Conservation (phyloP, 768 basidiomycete species). For the Lactifluus volemus region DNA sequence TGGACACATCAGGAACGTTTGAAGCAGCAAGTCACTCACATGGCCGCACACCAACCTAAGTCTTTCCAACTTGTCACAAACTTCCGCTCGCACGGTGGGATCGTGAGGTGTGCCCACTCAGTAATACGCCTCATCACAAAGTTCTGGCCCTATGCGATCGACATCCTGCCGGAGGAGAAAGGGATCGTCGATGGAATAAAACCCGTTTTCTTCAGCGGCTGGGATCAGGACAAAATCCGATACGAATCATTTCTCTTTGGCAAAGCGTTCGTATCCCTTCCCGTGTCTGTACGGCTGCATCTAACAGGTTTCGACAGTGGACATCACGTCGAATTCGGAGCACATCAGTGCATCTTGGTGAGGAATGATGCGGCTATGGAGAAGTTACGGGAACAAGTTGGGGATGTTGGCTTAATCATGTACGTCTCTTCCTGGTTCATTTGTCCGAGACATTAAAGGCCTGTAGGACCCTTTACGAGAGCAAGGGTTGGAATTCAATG, state of each 20-base stretch:
- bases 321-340: slow-evolving; percentile 24
- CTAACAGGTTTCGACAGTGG: slow-evolving; percentile 2
- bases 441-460: not conserved
- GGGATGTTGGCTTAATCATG: slow-evolving; percentile 23
- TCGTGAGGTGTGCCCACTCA: slow-evolving; percentile 28
- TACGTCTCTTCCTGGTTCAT: not conserved
- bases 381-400: slow-evolving; percentile 22
- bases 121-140: slow-evolving; percentile 25
- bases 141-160: slow-evolving; percentile 29
- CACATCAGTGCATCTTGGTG: slow-evolving; percentile 29
- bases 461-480: slow-evolving; percentile 43
- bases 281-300: not conserved
- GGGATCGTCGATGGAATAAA: slow-evolving; percentile 26
- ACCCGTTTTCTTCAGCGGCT: slow-evolving; percentile 26
- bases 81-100: slow-evolving; percentile 31
- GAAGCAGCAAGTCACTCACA: not conserved
- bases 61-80: slow-evolving; percentile 28
- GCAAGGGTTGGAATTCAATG: slow-evolving; percentile 63
- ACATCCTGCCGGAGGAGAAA: slow-evolving; percentile 24
- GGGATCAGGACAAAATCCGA: slow-evolving; percentile 23
- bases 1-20: not conserved
- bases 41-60: slow-evolving; percentile 11
- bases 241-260: slow-evolving; percentile 31
- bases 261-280: slow-evolving; percentile 20
- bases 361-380: slow-evolving; percentile 26